Evolutionary conservation across 306 rosid species (phyloP).

Genomic region (Rosa persica): DNA sequence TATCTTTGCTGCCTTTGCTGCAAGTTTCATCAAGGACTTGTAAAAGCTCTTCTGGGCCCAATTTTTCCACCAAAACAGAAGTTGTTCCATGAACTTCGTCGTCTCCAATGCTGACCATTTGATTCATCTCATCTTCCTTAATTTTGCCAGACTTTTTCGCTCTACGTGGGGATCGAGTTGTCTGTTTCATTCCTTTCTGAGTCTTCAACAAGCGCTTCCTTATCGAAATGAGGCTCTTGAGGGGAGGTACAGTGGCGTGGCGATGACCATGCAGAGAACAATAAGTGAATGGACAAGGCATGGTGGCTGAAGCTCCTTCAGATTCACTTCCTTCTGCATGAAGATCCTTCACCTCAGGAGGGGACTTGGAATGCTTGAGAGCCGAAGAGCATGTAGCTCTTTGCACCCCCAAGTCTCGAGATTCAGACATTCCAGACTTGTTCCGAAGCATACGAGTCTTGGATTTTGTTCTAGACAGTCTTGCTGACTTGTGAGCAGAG

Average conservation of each 20-base stretch:
- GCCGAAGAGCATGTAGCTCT: constrained; percentile 78
- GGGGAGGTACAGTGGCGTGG: constrained; percentile 49
- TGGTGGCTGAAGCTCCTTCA: constrained; percentile 32
- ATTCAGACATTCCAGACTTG: constrained; percentile 21
- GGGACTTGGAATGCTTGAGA: constrained; percentile 68
- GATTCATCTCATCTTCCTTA: constrained; percentile 44
- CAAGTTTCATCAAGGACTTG: constrained; percentile 6
- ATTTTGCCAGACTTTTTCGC: constrained; percentile 38
- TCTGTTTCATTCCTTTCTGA: constrained; percentile 41
- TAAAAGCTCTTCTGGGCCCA: constrained; percentile 15
- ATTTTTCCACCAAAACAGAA: constrained; percentile 22
- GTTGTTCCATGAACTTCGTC: constrained; percentile 20
- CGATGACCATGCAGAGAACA: constrained; percentile 92
- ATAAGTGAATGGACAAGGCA: constrained; percentile 68
- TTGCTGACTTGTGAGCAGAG: constrained; percentile 41
- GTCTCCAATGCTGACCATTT: constrained; percentile 25
- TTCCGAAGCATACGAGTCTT: constrained; percentile 36
- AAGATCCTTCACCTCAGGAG: constrained; percentile 30
- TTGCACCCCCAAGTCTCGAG: constrained; percentile 42
- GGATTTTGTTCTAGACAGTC: constrained; percentile 43
- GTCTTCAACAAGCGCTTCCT: constrained; percentile 62
- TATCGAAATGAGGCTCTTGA: constrained; percentile 65
- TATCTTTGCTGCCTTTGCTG: constrained; percentile 7
- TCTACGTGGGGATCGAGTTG: constrained; percentile 27
- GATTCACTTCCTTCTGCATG: constrained; percentile 46